A percentile compares a stretch with the other conserved stretches of the same genome.
Evolutionary conservation across 139 green algal species (phyloP).

Genomic region (Micromonas commoda): DNA sequence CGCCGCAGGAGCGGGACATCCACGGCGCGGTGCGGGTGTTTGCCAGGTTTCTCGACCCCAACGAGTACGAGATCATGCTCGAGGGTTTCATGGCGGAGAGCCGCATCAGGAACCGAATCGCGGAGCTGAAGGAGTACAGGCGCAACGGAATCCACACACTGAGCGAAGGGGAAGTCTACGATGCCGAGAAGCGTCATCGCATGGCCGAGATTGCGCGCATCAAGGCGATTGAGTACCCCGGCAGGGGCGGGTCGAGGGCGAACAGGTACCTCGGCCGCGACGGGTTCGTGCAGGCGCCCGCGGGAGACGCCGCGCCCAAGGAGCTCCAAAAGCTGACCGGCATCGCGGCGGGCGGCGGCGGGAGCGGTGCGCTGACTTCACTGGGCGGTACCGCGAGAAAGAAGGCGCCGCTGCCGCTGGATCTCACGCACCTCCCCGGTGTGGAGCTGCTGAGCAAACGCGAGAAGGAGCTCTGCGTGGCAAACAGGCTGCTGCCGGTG

Average conservation of each 20-base stretch:
- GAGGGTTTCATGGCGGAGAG: constrained; percentile 71
- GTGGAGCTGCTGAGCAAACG: constrained; percentile 51
- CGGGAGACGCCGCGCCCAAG: too few species aligned
- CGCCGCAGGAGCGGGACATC: constrained; percentile 57
- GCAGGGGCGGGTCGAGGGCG: background rate
- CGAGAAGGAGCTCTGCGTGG: constrained; percentile 67
- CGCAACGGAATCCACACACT: constrained; percentile 55
- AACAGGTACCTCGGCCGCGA: constrained; percentile 14
- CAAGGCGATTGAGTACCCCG: background rate
- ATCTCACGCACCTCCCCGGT: constrained; percentile 38
- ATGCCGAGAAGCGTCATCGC: constrained; percentile 42
- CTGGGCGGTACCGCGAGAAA: too few species aligned
- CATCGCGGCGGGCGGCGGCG: too few species aligned
- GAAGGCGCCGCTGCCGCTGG: background rate
- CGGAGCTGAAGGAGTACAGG: constrained; percentile 72
- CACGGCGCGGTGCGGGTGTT: constrained; percentile 65
- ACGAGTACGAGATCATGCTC: constrained; percentile 68
- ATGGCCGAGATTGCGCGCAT: constrained; percentile 1
- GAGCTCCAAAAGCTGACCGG: too few species aligned
- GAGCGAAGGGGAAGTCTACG: constrained; percentile 57
- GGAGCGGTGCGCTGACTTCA: too few species aligned
- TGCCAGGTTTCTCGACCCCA: constrained; percentile 51
- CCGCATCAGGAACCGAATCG: constrained; percentile 68
- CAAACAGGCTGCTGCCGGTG: constrained; percentile 56
- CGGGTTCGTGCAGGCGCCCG: background rate